Conservation (phyloP, 2,329 filamentous ascomycete genomes). For the Hymenoscyphus linearis region DNA sequence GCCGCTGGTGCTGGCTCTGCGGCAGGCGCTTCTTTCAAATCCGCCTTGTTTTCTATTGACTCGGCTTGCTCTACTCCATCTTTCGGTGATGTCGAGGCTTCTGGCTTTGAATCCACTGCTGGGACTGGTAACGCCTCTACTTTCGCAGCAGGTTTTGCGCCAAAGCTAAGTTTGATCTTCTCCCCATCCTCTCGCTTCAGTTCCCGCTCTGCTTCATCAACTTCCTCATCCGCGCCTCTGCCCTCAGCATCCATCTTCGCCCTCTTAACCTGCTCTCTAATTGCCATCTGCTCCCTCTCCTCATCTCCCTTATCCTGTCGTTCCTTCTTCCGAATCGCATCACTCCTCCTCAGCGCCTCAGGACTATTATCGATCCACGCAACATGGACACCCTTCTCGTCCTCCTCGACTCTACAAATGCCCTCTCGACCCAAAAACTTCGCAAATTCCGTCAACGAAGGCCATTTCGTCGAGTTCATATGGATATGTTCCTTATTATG, state of each 20-base stretch:
- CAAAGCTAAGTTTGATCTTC: conserved; percentile 69
- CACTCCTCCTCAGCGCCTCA: conserved; percentile 73
- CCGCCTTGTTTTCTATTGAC: conserved; percentile 1
- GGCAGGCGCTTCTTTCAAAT: conserved; percentile 9
- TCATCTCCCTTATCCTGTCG: conserved; percentile 87
- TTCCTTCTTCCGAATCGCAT: conserved; percentile 78
- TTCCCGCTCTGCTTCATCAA: conserved; percentile 40
- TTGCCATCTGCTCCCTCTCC: conserved; percentile 76
- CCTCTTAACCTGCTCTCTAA: conserved; percentile 76
- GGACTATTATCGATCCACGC: conserved; percentile 90
- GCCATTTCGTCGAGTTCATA: conserved; percentile 91
- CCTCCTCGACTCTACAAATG: conserved; percentile 85
- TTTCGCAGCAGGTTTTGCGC: conserved; percentile 32
- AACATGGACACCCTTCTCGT: conserved; percentile 78
- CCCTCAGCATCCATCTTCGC: conserved; percentile 58
- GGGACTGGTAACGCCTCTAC: conserved; percentile 8
- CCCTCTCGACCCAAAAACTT: conserved; percentile 83
- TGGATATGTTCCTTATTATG: conserved; percentile 82
- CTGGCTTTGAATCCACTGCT: background rate
- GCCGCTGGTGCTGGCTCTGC: conserved; percentile 16
- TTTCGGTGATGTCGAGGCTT: background rate
- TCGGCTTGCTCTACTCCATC: conserved; percentile 3
- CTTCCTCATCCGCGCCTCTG: conserved; percentile 36
- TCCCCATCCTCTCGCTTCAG: conserved; percentile 64
- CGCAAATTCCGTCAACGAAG: conserved; percentile 81